Evolutionary conservation across 306 rosid genomes (phyloP), one percentile per base, ranked within the genome.

Genomic region (Sphenostylis stenocarpa): DNA sequence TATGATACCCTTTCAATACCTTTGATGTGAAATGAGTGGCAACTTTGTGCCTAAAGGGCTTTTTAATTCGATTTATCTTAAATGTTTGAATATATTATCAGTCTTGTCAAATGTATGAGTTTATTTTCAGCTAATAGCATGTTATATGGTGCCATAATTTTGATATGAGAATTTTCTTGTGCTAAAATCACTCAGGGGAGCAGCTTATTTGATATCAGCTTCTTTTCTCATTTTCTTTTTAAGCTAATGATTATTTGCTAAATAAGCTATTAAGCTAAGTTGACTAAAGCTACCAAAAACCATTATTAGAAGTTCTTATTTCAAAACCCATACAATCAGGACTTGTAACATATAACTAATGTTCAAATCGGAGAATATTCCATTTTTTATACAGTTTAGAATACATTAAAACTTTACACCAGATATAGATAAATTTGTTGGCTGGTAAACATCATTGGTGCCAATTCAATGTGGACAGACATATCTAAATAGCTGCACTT

Each of bases 51-150:
- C 20, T 1, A 41, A 13, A 55, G 39, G 55, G 24, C 43, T 53
- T 73, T 44, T 11, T 31, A 4, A 7, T 53, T 65, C 17, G 67
- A 15, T 66, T 56, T 66, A 34, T 49, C 45, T 26, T 1, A 23
- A 70, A 51, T 23, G 7, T 80, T 31, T 73, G 52, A 66, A 65
- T 53, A 56, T 67, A 53, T 77, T 3, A 11, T 26, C 67, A 77
- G 43, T 52, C 20, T 38, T 24, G 28, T 43, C 48, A 39, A 13
- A 47, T n/a, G 36, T 0, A 63, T n/a, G 48, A 60, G 16, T 43
- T 62, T 75, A 11, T 31, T 75, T 60, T 47, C 49, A 7, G 71
- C 70, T 26, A 45, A 44, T 61, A 74, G 69, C 47, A 6, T 15
- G 17, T 75, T 61, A 13, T 45, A 61, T 28, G 26, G 38, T 62